Percentiles rank a stretch among this genome's conserved stretches.
These are phyloP conservation scores for Apostasia ramifera DNA, from an alignment of 106 monocot genomes.

Conservation along the genomic window DNA sequence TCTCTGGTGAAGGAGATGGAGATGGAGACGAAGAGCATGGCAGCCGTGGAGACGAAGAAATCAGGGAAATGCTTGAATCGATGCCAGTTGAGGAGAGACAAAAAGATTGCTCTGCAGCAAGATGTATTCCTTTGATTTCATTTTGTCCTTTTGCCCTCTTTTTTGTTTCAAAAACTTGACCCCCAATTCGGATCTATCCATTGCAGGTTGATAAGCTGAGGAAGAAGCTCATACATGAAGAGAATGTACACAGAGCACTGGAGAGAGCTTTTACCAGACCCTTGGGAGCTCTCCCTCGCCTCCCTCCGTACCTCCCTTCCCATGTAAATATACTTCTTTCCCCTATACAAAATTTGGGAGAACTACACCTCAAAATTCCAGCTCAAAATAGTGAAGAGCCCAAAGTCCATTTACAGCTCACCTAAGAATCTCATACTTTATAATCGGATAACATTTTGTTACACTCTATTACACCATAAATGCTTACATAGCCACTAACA, in stretches of 20 bases:
- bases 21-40: constrained; percentile 35
- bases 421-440: too few relatives aligned
- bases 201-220: constrained; percentile 74
- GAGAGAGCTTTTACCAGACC: constrained; percentile 80
- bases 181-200: background rate
- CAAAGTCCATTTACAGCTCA: too few relatives aligned
- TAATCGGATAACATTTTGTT: too few relatives aligned
- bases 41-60: constrained; percentile 14
- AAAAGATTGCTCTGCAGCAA: constrained; percentile 71
- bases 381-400: too few relatives aligned
- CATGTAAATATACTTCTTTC: constrained; percentile 22
- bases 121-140: constrained; percentile 32
- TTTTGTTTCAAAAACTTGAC: background rate
- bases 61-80: constrained; percentile 9
- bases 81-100: constrained; percentile 39
- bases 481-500: too few relatives aligned
- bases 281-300: constrained; percentile 74
- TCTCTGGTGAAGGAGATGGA: constrained; percentile 33
- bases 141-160: background rate
- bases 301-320: constrained; percentile 78
- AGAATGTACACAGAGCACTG: constrained; percentile 76
- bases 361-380: too few relatives aligned
- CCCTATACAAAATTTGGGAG: too few relatives aligned
- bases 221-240: constrained; percentile 70
- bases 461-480: too few relatives aligned